Evolutionary conservation across 2,329 filamentous ascomycete species (phyloP).

Genomic region (Alternaria consortialis): DNA sequence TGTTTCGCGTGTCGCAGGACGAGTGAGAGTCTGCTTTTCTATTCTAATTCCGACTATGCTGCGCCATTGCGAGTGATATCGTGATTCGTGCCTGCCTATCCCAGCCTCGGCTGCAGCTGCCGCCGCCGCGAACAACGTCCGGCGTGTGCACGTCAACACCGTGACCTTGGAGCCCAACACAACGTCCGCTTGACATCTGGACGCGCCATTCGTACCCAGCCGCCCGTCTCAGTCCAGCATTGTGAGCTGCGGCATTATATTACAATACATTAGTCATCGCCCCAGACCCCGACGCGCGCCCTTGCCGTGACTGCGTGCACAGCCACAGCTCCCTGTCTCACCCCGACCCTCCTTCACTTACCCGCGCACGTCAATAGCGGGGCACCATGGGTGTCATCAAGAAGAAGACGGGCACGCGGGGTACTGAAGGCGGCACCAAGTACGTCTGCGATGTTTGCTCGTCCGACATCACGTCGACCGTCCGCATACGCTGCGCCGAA

Average conservation of each 20-base stretch:
- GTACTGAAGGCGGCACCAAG: constrained; percentile 79
- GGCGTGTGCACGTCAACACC: constrained; percentile 9
- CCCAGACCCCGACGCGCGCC: constrained; percentile 18
- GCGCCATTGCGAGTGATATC: constrained; percentile 12
- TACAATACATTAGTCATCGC: constrained; percentile 6
- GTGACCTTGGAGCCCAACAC: constrained; percentile 5
- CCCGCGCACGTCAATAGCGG: constrained; percentile 20
- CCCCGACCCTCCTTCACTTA: constrained; percentile 11
- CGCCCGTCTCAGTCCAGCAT: neutral
- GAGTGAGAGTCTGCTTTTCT: constrained; percentile 10
- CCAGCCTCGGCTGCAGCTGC: constrained; percentile 33
- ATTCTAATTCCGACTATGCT: constrained; percentile 11
- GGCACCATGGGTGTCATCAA: constrained; percentile 86
- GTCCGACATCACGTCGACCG: constrained; percentile 94
- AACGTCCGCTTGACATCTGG: neutral
- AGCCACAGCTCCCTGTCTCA: constrained; percentile 33
- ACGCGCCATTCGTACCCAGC: constrained; percentile 3
- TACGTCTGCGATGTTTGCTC: constrained; percentile 98
- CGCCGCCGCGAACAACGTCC: constrained; percentile 24
- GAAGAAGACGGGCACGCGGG: constrained; percentile 88
- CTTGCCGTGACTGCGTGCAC: constrained; percentile 24
- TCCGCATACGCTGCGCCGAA: constrained; percentile 88
- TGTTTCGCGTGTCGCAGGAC: constrained; percentile 23
- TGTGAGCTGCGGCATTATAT: constrained; percentile 3
- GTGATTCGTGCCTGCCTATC: constrained; percentile 2